A percentile compares a stretch with the other conserved stretches of the same genome.
Evolutionary conservation across 2,329 filamentous ascomycete species (phyloP).

Genomic region (Phialemonium atrogriseum): DNA sequence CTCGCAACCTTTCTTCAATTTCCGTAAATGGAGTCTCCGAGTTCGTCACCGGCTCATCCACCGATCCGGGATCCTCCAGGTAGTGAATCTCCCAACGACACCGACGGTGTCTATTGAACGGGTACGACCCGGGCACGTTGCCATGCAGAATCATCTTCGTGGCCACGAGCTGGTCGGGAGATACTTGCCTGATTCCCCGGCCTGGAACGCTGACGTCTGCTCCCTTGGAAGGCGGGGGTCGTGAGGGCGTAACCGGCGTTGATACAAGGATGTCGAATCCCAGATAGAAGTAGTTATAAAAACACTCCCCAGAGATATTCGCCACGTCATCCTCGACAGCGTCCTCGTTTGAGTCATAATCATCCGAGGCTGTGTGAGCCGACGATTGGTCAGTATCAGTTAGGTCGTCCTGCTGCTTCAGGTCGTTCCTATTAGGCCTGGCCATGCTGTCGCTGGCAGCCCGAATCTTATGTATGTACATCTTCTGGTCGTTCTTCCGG

Average conservation of each 20-base stretch:
- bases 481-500: conserved; percentile 78
- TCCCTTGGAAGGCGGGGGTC: conserved; percentile 46
- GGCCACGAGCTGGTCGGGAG: conserved; percentile 64
- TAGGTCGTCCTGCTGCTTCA: conserved; percentile 44
- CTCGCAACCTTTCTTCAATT: conserved; percentile 59
- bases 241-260: conserved; percentile 57
- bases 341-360: conserved; percentile 54
- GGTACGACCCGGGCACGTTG: conserved; percentile 91
- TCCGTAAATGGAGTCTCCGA: conserved; percentile 75
- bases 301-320: conserved; percentile 63
- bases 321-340: conserved; percentile 48
- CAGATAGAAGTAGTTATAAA: conserved; percentile 96
- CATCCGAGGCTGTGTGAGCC: conserved; percentile 61
- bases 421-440: conserved; percentile 35
- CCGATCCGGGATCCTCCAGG: conserved; percentile 34
- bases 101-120: conserved; percentile 89
- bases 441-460: conserved; percentile 41
- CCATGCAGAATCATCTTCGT: conserved; percentile 91
- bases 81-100: conserved; percentile 76
- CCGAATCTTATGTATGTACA: conserved; percentile 71
- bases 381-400: conserved; percentile 72
- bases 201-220: conserved; percentile 16
- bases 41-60: conserved; percentile 39
- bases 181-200: conserved; percentile 29
- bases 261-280: conserved; percentile 94